These are phyloP conservation scores for Tylopilus sp. DNA, from an alignment of 768 basidiomycete species.

Conservation along the genomic window DNA sequence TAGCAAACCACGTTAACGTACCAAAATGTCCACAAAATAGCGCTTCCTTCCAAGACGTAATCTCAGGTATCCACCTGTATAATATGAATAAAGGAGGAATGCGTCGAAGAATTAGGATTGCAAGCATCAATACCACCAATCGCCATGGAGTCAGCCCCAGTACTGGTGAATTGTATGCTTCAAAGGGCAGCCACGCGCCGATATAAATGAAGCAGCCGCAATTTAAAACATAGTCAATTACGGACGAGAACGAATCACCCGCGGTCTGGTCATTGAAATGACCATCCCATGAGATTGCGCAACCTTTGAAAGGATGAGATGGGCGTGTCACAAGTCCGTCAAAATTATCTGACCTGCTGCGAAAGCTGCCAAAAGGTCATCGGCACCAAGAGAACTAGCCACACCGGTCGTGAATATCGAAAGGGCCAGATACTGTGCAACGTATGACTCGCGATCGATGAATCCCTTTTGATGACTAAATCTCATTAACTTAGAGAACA, in stretches of 20 bases:
- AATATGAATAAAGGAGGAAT: slow-evolving; percentile 76
- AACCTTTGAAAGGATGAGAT: slow-evolving; percentile 45
- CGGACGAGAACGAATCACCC: slow-evolving; percentile 83
- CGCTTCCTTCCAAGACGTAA: slow-evolving; percentile 80
- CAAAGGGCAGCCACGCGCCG: slow-evolving; percentile 84
- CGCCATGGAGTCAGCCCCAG: slow-evolving; percentile 69
- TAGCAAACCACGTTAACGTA: slow-evolving; percentile 22
- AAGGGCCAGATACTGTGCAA: slow-evolving; percentile 79
- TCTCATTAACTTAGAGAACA: slow-evolving; percentile 73
- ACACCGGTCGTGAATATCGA: slow-evolving; percentile 76
- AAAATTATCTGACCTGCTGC: slow-evolving; percentile 55
- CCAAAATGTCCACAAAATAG: slow-evolving; percentile 92
- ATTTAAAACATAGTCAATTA: slow-evolving; percentile 85
- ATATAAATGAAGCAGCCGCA: slow-evolving; percentile 79
- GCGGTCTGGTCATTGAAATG: slow-evolving; percentile 78
- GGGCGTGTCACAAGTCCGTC: background rate
- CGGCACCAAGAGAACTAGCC: slow-evolving; percentile 74
- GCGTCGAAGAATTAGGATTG: slow-evolving; percentile 71
- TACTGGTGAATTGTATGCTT: slow-evolving; percentile 49
- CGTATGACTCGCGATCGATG: slow-evolving; percentile 81
- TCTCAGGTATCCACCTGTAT: slow-evolving; percentile 86
- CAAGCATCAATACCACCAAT: slow-evolving; percentile 61
- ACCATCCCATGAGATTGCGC: slow-evolving; percentile 90
- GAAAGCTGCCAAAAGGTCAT: slow-evolving; percentile 89
- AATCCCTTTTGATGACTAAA: slow-evolving; percentile 57